Conservation (phyloP, 192 early-diverging fungal species). For the Coemansia sp. region DNA sequence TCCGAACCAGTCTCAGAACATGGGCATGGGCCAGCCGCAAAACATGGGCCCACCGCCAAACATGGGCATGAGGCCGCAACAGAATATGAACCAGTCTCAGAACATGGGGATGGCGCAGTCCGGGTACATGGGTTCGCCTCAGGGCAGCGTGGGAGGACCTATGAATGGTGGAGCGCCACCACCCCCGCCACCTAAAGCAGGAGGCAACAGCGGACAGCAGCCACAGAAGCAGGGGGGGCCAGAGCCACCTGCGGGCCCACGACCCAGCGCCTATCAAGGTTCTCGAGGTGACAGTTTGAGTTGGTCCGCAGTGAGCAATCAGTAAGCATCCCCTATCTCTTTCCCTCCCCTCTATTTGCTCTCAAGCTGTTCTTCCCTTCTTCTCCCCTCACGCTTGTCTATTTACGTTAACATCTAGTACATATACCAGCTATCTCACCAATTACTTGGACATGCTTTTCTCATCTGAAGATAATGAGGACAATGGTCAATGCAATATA, state of each 20-base stretch:
- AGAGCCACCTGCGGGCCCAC: slow-evolving; percentile 11
- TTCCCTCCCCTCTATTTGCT: background rate
- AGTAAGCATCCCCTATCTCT: slow-evolving; percentile 27
- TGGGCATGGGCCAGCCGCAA: background rate
- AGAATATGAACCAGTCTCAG: background rate
- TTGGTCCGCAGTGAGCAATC: slow-evolving; percentile 22
- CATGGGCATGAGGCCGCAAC: background rate
- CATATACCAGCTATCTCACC: background rate
- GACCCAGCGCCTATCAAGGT: slow-evolving; percentile 10
- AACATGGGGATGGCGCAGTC: slow-evolving; percentile 1
- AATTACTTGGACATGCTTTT: background rate
- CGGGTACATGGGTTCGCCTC: background rate
- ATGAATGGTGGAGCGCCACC: background rate
- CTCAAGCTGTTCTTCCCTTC: background rate
- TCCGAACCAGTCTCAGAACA: slow-evolving; percentile 7
- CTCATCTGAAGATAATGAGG: background rate
- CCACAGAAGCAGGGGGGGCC: slow-evolving; percentile 3
- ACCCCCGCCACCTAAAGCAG: background rate
- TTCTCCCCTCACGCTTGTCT: background rate
- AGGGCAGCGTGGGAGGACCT: slow-evolving; percentile 3
- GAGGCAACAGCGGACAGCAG: slow-evolving; percentile 1
- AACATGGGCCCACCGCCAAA: background rate
- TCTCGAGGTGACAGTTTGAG: slow-evolving; percentile 5
- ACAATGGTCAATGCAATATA: background rate
- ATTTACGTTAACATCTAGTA: background rate